Evolutionary conservation across 2,329 filamentous ascomycete species (phyloP).

Genomic region (Apiospora marii): DNA sequence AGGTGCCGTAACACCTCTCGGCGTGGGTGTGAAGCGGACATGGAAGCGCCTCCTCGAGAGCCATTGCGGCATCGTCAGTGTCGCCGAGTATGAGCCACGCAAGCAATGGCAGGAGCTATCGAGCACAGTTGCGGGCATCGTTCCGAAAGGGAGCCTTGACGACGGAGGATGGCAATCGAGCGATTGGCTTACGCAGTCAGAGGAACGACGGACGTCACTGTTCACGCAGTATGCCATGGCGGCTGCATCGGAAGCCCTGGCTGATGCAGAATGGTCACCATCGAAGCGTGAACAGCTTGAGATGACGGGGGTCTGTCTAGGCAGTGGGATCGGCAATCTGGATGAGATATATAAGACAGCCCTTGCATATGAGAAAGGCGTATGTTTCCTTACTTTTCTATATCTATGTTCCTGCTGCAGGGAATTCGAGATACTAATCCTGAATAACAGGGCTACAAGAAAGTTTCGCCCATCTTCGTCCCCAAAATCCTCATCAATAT

Average conservation of each 20-base stretch:
- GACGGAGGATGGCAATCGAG: constrained; percentile 56
- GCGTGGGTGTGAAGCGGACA: constrained; percentile 77
- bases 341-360: constrained; percentile 90
- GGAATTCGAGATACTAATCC: constrained; percentile 28
- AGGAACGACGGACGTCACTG: constrained; percentile 81
- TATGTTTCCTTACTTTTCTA: constrained; percentile 50
- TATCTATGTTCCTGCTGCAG: background rate
- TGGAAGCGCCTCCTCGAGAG: constrained; percentile 85
- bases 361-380: constrained; percentile 75
- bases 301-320: constrained; percentile 87
- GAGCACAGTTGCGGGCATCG: constrained; percentile 83
- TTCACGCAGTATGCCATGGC: constrained; percentile 94
- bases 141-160: constrained; percentile 64
- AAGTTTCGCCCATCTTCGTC: constrained; percentile 92
- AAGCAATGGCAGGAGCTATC: constrained; percentile 74
- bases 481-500: constrained; percentile 94
- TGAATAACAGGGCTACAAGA: constrained; percentile 78
- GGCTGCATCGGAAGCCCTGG: constrained; percentile 83
- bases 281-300: constrained; percentile 69
- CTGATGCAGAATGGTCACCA: constrained; percentile 81
- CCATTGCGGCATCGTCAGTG: constrained; percentile 80
- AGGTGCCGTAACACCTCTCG: constrained; percentile 83
- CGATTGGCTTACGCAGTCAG: constrained; percentile 61
- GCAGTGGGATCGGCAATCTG: constrained; percentile 94
- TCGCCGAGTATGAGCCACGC: constrained; percentile 65